Evolutionary conservation across 495 filamentous ascomycete species (phyloP), one percentile per base, ranked within the genome.

Genomic region (Annulohypoxylon bovei): DNA sequence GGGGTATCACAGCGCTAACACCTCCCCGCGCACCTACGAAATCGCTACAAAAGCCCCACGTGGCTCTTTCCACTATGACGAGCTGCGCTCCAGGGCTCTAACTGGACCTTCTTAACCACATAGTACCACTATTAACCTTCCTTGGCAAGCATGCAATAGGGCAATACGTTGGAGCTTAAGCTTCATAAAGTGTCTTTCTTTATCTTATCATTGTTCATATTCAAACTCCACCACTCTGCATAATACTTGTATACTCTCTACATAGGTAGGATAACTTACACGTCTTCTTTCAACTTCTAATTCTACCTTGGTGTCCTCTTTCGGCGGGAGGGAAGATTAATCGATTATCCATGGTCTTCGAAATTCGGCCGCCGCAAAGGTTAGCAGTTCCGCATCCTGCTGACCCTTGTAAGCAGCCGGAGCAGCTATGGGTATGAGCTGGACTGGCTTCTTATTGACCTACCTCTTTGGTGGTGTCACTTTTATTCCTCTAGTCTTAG

Each of bases 381-480:
- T 59, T 65, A 72, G 72, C 75, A 67, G 66, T 60, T 65, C 50
- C 66, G 63, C 72, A 44, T 58, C 65, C 61, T 75, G 68, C 62
- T 65, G 52, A 54, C 65, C 62, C 54, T 54, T 58, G 42, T 72
- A 49, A 47, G 57, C 56, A 65, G 53, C 54, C 54, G 70, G 53
- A 72, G 65, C 67, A 70, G 63, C 66, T 57, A 93, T 91, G 89
- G 90, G 89, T 86, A 68, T 72, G 54, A 83, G 84, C 68, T 86
- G 93, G 84, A 83, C 86, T 65, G 81, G 81, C 65, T 89, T 96
- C 74, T 81, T 95, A 67, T 74, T 91, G 70, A 83, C 90, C 73
- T 98, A 97, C 84, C 69, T 97, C 65, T 79, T 98, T 67, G 96
- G 96, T 78, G 96, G 95, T 75, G 78, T 98, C 72, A 97, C 94